Conservation (phyloP, 352 stramenopile genomes). For the Phytopythium sindhum region DNA sequence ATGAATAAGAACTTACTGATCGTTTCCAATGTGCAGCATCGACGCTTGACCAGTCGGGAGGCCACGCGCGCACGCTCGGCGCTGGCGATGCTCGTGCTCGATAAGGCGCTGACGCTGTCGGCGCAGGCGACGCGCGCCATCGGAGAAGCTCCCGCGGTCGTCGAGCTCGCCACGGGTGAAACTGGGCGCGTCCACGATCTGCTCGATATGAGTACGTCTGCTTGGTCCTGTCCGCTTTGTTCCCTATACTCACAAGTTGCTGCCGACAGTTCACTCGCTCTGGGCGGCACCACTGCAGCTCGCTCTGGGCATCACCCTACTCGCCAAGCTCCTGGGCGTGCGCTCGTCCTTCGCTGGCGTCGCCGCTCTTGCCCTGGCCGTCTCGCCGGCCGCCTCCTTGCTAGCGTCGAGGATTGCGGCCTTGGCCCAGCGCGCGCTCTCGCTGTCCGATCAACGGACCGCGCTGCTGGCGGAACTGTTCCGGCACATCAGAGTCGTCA, state of each 20-base stretch:
- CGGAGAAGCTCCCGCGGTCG: conserved; percentile 74
- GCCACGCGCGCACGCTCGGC: conserved; percentile 61
- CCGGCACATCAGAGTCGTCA: conserved; percentile 63
- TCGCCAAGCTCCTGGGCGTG: conserved; percentile 46
- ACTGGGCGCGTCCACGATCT: conserved; percentile 88
- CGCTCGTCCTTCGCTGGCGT: conserved; percentile 50
- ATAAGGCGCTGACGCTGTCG: conserved; percentile 54
- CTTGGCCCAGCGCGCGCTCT: conserved; percentile 37
- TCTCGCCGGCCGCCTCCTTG: conserved; percentile 24
- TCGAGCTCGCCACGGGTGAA: conserved; percentile 95
- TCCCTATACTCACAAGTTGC: no score
- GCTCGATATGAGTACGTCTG: conserved; percentile 31
- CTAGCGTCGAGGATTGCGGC: conserved; percentile 36
- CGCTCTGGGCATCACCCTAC: conserved; percentile 44
- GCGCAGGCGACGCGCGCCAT: conserved; percentile 52
- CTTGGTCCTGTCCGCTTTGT: no score
- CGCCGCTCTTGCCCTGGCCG: conserved; percentile 49
- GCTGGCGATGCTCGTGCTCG: conserved; percentile 62
- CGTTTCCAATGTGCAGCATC: conserved; percentile 21
- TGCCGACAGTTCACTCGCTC: conserved; percentile 44
- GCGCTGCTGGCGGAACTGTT: conserved; percentile 63
- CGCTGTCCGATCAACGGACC: conserved; percentile 47
- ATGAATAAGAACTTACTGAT: no score
- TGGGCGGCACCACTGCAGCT: conserved; percentile 64
- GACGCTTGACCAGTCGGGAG: conserved; percentile 62